These are phyloP conservation scores for Gilbertella persicaria DNA, from an alignment of 371 early-diverging fungal species.

Conservation along the genomic window DNA sequence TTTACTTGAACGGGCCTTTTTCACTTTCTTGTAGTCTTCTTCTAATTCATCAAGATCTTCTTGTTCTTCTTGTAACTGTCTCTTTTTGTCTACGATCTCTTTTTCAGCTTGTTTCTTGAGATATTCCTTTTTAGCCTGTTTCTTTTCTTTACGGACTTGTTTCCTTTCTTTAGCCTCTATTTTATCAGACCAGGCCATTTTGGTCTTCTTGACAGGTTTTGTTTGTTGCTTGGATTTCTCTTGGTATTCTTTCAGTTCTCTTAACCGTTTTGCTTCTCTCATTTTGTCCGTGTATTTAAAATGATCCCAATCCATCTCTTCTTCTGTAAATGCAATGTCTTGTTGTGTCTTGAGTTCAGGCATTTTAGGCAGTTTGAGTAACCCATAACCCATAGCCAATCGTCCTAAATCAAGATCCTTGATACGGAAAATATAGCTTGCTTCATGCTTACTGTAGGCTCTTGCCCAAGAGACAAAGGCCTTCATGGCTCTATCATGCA, in stretches of 20 bases:
- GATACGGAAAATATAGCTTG: conserved; percentile 87
- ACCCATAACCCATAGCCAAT: conserved; percentile 76
- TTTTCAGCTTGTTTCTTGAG: conserved; percentile 51
- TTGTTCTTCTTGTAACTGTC: conserved; percentile 47
- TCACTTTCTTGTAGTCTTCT: conserved; percentile 54
- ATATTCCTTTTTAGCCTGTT: conserved; percentile 61
- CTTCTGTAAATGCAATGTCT: conserved; percentile 6
- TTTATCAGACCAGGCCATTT: conserved; percentile 75
- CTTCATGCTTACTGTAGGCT: conserved; percentile 92
- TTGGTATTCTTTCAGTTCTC: conserved; percentile 54
- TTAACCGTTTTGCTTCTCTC: conserved; percentile 76
- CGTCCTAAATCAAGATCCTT: conserved; percentile 79
- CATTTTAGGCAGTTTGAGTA: conserved; percentile 88
- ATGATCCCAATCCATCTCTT: conserved; percentile 44
- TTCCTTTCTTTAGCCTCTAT: conserved; percentile 66
- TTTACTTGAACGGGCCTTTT: conserved; percentile 48
- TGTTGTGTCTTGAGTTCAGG: conserved; percentile 76
- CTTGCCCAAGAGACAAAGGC: conserved; percentile 92
- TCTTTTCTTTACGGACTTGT: conserved; percentile 67
- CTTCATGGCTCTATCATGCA: conserved; percentile 71
- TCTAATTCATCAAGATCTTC: conserved; percentile 57
- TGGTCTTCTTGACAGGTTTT: conserved; percentile 27
- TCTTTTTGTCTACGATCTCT: conserved; percentile 45
- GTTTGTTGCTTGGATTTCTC: conserved; percentile 26
- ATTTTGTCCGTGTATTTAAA: conserved; percentile 70